phyloP scores from a whole-genome alignment of 2,329 filamentous ascomycete genomes.

The Byssochlamys sp. region DNA sequence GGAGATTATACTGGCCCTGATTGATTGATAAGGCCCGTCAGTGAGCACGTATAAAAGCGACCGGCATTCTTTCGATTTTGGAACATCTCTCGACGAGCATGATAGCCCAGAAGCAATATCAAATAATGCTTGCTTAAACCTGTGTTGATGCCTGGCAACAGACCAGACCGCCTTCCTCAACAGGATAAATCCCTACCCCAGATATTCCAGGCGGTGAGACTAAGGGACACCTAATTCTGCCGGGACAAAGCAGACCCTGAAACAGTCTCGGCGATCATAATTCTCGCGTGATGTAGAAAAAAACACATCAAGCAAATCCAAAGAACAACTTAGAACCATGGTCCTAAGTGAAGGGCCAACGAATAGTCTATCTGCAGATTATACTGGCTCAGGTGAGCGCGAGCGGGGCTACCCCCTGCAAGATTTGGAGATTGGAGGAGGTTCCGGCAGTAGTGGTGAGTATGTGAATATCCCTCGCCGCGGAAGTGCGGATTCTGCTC shows the following conservation, averaged over 20 bases:
- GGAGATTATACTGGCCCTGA: no score
- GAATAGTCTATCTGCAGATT: not conserved
- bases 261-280: not conserved
- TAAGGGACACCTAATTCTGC: not conserved
- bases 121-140: no score
- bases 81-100: no score
- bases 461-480: not conserved
- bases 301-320: not conserved
- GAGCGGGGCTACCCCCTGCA: not conserved
- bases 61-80: no score
- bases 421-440: not conserved
- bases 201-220: no score
- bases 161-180: not conserved
- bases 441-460: not conserved
- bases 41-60: no score
- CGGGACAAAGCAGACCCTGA: not conserved
- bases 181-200: not conserved
- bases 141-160: no score
- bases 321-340: not conserved
- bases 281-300: not conserved
- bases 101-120: no score
- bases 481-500: not conserved
- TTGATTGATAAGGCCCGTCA: no score
- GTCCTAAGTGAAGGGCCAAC: not conserved
- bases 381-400: not conserved